These are phyloP conservation scores for Sextonia rubra DNA, from an alignment of 164 flowering plant genomes.

Conservation along the genomic window DNA sequence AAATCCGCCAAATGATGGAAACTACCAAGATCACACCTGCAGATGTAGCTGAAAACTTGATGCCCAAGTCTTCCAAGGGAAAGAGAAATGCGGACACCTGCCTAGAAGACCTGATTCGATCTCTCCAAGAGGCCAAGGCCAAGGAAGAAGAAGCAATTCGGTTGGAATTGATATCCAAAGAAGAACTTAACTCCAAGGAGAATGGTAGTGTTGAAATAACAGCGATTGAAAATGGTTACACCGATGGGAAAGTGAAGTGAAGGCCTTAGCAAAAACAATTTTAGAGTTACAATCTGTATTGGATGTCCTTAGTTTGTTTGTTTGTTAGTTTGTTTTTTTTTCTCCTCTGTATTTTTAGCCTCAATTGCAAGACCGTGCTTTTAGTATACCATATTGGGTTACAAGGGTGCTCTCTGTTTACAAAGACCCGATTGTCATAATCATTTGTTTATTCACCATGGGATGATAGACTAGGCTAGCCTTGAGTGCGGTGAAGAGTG, in stretches of 20 bases:
- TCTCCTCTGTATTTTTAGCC: too few relatives aligned
- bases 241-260: neutral
- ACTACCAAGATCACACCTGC: slow-evolving; percentile 49
- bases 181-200: neutral
- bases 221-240: neutral
- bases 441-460: too few relatives aligned
- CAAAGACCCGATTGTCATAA: too few relatives aligned
- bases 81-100: slow-evolving; percentile 24
- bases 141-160: slow-evolving; percentile 19
- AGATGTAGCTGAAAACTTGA: slow-evolving; percentile 60
- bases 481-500: too few relatives aligned
- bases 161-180: slow-evolving; percentile 1
- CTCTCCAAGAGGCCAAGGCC: slow-evolving; percentile 29
- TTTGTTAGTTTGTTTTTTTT: too few relatives aligned
- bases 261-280: neutral
- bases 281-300: too few relatives aligned
- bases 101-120: slow-evolving; percentile 32
- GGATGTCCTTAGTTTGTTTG: too few relatives aligned
- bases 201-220: neutral
- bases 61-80: slow-evolving; percentile 32
- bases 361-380: too few relatives aligned
- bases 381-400: too few relatives aligned
- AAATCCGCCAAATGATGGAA: slow-evolving; percentile 21
- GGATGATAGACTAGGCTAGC: too few relatives aligned
- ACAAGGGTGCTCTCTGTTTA: too few relatives aligned